Conservation (phyloP, 352 stramenopile species). For the Blastocystis sp. region DNA sequence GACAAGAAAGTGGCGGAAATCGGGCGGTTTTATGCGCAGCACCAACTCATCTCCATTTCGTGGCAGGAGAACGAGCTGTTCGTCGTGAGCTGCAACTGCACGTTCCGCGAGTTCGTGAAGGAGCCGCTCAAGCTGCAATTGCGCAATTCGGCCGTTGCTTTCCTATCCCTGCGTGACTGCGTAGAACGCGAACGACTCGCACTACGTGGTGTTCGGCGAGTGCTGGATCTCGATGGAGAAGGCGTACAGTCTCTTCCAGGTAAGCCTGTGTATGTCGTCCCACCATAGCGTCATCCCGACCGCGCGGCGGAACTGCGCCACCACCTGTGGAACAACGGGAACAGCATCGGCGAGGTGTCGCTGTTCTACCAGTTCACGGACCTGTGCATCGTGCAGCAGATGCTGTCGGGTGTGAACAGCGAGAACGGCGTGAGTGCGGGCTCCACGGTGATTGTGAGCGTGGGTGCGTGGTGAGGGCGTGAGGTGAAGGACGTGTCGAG, state of each 20-base stretch:
- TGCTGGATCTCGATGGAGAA: slow-evolving; percentile 68
- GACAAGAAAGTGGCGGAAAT: slow-evolving; percentile 21
- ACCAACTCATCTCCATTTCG: slow-evolving; percentile 16
- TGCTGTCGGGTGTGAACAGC: slow-evolving; percentile 59
- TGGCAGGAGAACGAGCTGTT: slow-evolving; percentile 65
- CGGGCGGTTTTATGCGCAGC: neutral
- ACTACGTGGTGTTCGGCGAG: slow-evolving; percentile 42
- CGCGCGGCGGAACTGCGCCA: slow-evolving; percentile 49
- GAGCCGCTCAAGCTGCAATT: slow-evolving; percentile 56
- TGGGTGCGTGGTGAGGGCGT: neutral
- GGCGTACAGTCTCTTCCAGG: slow-evolving; percentile 61
- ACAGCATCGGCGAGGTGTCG: slow-evolving; percentile 46
- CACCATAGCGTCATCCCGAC: slow-evolving; percentile 50
- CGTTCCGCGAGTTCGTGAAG: slow-evolving; percentile 53
- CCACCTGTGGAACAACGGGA: slow-evolving; percentile 56
- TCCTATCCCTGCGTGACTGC: neutral
- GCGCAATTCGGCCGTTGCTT: slow-evolving; percentile 36
- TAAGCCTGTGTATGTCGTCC: neutral
- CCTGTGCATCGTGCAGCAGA: slow-evolving; percentile 64
- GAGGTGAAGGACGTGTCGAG: slow-evolving; percentile 4
- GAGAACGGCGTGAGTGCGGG: slow-evolving; percentile 57
- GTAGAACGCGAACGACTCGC: slow-evolving; percentile 13
- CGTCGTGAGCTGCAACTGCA: slow-evolving; percentile 44
- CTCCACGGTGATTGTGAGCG: slow-evolving; percentile 44
- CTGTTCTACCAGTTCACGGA: slow-evolving; percentile 64